Evolutionary conservation across 345 rosid genomes (phyloP).

Genomic region (Lumnitzera racemosa): DNA sequence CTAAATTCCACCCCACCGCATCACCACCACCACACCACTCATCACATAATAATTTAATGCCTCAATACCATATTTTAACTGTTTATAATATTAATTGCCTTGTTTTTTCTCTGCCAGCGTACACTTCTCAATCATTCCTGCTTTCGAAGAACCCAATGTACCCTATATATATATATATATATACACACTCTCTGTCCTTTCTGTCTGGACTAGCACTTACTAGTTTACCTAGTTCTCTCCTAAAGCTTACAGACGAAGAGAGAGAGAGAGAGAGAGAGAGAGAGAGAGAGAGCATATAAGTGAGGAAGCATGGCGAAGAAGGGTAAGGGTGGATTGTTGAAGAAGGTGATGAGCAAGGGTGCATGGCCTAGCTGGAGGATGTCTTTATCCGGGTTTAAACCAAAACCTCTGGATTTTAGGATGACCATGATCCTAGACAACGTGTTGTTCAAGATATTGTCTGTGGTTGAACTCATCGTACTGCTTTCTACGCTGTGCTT

Average conservation of each 20-base stretch:
- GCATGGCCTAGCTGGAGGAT: conserved; percentile 16
- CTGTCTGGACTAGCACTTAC: too few species aligned
- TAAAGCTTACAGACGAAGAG: background rate
- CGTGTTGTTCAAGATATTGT: conserved; percentile 41
- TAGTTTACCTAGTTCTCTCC: too few species aligned
- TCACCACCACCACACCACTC: too few species aligned
- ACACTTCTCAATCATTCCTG: too few species aligned
- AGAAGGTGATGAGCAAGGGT: conserved; percentile 18
- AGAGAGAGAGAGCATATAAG: background rate
- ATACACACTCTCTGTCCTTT: too few species aligned
- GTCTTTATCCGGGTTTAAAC: conserved; percentile 19
- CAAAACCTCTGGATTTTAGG: conserved; percentile 26
- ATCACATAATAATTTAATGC: too few species aligned
- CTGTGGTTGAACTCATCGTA: conserved; percentile 51
- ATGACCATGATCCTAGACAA: conserved; percentile 28
- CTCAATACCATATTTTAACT: too few species aligned
- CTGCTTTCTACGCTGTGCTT: conserved; percentile 62
- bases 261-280: background rate
- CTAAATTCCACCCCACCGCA: too few species aligned
- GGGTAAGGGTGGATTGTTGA: background rate
- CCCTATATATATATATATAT: too few species aligned
- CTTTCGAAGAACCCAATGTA: too few species aligned
- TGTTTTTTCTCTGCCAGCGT: too few species aligned
- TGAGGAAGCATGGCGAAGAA: background rate
- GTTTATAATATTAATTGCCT: too few species aligned